Percentiles rank a stretch among this genome's conserved stretches.
These are phyloP conservation scores for Athelia sp. DNA, from an alignment of 1,284 basidiomycete genomes.

Conservation along the genomic window DNA sequence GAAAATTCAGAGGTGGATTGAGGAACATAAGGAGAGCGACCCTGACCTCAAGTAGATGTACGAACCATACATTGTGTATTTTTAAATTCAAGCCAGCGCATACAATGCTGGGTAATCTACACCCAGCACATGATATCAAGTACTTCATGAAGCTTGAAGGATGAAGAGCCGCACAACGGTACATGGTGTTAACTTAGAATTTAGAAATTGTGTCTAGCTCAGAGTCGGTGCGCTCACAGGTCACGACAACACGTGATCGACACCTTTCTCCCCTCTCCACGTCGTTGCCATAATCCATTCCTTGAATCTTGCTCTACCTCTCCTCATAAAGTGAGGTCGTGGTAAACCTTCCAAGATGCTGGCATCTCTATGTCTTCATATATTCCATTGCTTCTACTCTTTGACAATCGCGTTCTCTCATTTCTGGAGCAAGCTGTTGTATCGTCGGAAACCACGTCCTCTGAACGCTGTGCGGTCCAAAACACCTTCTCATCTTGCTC, in stretches of 20 bases:
- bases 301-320: not conserved
- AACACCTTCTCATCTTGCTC: slow-evolving; percentile 58
- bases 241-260: slow-evolving; percentile 3
- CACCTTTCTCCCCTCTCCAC: too few relatives aligned
- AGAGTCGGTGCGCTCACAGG: not conserved
- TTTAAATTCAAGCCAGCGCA: too few relatives aligned
- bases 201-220: too few relatives aligned
- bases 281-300: too few relatives aligned
- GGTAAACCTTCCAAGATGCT: slow-evolving; percentile 23
- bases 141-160: too few relatives aligned
- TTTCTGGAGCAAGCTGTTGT: slow-evolving; percentile 32
- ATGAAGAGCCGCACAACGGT: too few relatives aligned
- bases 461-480: slow-evolving; percentile 46
- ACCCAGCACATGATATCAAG: too few relatives aligned
- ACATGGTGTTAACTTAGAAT: too few relatives aligned
- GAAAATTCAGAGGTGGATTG: slow-evolving; percentile 79
- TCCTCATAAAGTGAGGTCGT: not conserved
- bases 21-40: slow-evolving; percentile 39
- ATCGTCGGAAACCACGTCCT: slow-evolving; percentile 34
- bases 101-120: too few relatives aligned
- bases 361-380: slow-evolving; percentile 37
- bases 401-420: slow-evolving; percentile 35
- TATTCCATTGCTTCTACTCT: slow-evolving; percentile 56
- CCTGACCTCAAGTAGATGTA: slow-evolving; percentile 36
- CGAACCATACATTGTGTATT: too few relatives aligned